Evolutionary conservation across 1,139 yeast genomes (phyloP).

Genomic region (Ogataea hybrid): DNA sequence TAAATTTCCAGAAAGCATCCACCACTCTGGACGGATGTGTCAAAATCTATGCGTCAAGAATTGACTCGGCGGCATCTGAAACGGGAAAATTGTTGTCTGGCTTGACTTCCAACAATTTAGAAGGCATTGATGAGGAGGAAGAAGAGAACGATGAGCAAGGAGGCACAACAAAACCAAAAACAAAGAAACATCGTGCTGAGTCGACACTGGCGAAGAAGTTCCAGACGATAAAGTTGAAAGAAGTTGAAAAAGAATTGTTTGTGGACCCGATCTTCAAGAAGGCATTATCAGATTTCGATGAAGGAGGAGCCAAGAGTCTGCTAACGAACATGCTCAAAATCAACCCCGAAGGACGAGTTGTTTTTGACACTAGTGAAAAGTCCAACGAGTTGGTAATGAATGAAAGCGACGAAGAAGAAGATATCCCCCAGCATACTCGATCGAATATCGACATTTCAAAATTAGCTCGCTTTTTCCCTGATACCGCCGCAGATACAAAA

Average conservation of each 20-base stretch:
- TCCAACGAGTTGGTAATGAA: slow-evolving; percentile 14
- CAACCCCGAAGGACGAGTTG: slow-evolving; percentile 47
- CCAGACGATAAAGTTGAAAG: slow-evolving; percentile 43
- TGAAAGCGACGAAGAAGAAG: slow-evolving; percentile 11
- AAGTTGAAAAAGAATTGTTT: slow-evolving; percentile 51
- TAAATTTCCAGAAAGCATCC: slow-evolving; percentile 75
- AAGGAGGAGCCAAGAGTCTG: slow-evolving; percentile 60
- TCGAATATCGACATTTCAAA: slow-evolving; percentile 5
- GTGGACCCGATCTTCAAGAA: slow-evolving; percentile 57
- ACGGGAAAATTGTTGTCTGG: slow-evolving; percentile 87
- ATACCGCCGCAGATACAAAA: slow-evolving; percentile 23
- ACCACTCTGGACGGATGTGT: slow-evolving; percentile 86
- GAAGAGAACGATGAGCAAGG: slow-evolving; percentile 25
- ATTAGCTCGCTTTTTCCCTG: slow-evolving; percentile 11
- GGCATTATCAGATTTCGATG: slow-evolving; percentile 58
- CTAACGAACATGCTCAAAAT: slow-evolving; percentile 50
- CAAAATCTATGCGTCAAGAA: slow-evolving; percentile 79
- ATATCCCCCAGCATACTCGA: background rate
- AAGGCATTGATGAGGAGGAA: slow-evolving; percentile 23
- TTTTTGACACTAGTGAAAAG: slow-evolving; percentile 39
- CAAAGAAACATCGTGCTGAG: slow-evolving; percentile 20
- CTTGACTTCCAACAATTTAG: slow-evolving; percentile 36
- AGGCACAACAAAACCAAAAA: slow-evolving; percentile 16
- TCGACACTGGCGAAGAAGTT: slow-evolving; percentile 42
- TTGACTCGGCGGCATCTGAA: slow-evolving; percentile 89